Percentiles rank a stretch among this genome's conserved stretches.
Evolutionary conservation across 495 filamentous ascomycete species (phyloP).

Genomic region (Lophiotrema nucula): DNA sequence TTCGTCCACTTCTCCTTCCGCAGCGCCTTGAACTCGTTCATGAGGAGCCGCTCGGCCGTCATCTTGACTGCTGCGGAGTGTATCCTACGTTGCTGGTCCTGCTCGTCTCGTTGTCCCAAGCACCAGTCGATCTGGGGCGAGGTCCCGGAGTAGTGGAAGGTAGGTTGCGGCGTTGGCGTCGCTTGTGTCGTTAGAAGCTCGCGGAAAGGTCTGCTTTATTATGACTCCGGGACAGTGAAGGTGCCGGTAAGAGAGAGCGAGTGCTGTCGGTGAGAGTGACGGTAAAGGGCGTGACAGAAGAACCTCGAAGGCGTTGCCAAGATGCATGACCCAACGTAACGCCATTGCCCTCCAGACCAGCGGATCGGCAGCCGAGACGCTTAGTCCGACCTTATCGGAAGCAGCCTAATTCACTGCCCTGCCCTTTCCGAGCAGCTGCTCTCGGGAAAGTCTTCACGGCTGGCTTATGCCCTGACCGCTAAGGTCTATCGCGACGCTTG

Average conservation of each 20-base stretch:
- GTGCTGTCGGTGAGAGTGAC: not conserved
- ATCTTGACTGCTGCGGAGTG: conserved; percentile 20
- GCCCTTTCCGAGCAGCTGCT: conserved; percentile 5
- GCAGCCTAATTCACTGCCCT: conserved; percentile 5
- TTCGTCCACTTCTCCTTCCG: conserved; percentile 90
- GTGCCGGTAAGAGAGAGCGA: not conserved
- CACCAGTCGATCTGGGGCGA: not conserved
- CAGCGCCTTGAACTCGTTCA: conserved; percentile 83
- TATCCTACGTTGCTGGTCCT: no score
- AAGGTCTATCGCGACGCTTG: no score
- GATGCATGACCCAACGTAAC: not conserved
- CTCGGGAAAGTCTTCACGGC: no score
- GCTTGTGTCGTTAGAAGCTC: no score
- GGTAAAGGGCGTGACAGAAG: not conserved
- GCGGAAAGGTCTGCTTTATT: no score
- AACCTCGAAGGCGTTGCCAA: not conserved
- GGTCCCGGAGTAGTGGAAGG: not conserved
- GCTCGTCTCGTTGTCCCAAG: conserved; percentile 7
- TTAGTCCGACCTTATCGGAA: conserved; percentile 10
- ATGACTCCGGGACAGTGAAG: not conserved
- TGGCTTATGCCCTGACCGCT: no score
- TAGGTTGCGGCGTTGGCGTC: not conserved
- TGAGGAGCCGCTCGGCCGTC: conserved; percentile 73
- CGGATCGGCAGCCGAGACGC: not conserved
- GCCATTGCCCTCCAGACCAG: not conserved